Conservation (phyloP, 106 monocot species). For the Allium fistulosum region DNA sequence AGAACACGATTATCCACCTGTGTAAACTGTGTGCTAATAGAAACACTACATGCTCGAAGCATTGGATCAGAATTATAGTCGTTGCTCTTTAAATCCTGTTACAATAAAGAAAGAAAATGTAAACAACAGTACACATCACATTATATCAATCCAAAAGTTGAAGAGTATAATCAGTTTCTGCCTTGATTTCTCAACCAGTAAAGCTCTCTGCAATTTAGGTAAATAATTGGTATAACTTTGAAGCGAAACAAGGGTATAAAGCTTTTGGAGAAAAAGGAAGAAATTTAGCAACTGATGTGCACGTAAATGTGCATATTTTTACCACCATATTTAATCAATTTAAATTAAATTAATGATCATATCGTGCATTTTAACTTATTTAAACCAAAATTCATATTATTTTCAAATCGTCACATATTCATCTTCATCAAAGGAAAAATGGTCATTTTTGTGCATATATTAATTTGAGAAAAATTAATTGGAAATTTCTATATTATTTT, state of each 20-base stretch:
- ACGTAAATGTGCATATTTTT: too few species aligned
- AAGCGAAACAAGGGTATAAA: constrained; percentile 61
- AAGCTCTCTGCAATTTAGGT: constrained; percentile 61
- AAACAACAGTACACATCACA: too few species aligned
- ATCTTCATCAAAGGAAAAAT: too few species aligned
- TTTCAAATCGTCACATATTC: too few species aligned
- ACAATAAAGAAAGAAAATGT: not conserved
- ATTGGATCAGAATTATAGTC: constrained; percentile 83
- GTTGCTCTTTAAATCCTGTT: constrained; percentile 52
- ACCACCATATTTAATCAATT: too few species aligned
- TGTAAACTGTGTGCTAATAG: constrained; percentile 55
- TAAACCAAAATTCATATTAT: too few species aligned
- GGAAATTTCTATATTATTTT: too few species aligned
- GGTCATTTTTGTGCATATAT: too few species aligned
- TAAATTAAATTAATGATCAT: too few species aligned
- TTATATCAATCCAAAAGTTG: too few species aligned
- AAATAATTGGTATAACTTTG: constrained; percentile 91
- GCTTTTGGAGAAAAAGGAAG: constrained; percentile 21
- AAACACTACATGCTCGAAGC: constrained; percentile 59
- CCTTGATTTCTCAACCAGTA: constrained; percentile 93
- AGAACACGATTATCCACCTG: constrained; percentile 77
- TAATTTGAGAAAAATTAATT: too few species aligned
- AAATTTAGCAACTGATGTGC: not conserved
- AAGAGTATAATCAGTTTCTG: constrained; percentile 40
- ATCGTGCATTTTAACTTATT: not conserved